These are phyloP conservation scores for Aristolochia contorta DNA, from an alignment of 164 flowering plant species.

Conservation along the genomic window DNA sequence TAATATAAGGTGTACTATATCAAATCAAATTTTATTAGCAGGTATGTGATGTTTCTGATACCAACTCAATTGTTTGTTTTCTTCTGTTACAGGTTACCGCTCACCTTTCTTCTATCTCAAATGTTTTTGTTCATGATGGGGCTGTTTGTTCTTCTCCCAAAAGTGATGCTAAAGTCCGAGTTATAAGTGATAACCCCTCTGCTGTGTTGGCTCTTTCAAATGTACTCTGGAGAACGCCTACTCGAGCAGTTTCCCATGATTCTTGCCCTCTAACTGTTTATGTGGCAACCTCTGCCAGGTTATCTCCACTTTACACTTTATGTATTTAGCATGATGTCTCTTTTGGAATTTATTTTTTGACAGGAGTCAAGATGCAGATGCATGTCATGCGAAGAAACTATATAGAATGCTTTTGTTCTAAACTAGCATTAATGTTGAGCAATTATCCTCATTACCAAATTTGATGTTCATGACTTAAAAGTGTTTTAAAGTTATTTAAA, in stretches of 20 bases:
- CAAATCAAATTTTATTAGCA: not conserved
- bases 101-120: slow-evolving; percentile 36
- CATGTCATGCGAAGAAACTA: too few relatives aligned
- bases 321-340: not conserved
- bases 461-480: too few relatives aligned
- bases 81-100: slow-evolving; percentile 27
- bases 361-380: too few relatives aligned
- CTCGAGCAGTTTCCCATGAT: slow-evolving; percentile 54
- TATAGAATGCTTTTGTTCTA: too few relatives aligned
- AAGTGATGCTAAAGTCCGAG: slow-evolving; percentile 41
- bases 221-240: slow-evolving; percentile 34
- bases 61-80: not conserved
- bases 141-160: slow-evolving; percentile 39
- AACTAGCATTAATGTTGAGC: too few relatives aligned
- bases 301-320: not conserved
- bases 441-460: too few relatives aligned
- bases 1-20: not conserved
- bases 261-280: slow-evolving; percentile 47
- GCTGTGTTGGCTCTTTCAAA: slow-evolving; percentile 33
- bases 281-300: slow-evolving; percentile 42
- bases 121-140: slow-evolving; percentile 49
- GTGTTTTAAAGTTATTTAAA: too few relatives aligned
- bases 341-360: too few relatives aligned
- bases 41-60: not conserved
- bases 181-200: slow-evolving; percentile 45